These are phyloP conservation scores for Daldinia vernicosa DNA, from an alignment of 495 filamentous ascomycete genomes.

Conservation along the genomic window DNA sequence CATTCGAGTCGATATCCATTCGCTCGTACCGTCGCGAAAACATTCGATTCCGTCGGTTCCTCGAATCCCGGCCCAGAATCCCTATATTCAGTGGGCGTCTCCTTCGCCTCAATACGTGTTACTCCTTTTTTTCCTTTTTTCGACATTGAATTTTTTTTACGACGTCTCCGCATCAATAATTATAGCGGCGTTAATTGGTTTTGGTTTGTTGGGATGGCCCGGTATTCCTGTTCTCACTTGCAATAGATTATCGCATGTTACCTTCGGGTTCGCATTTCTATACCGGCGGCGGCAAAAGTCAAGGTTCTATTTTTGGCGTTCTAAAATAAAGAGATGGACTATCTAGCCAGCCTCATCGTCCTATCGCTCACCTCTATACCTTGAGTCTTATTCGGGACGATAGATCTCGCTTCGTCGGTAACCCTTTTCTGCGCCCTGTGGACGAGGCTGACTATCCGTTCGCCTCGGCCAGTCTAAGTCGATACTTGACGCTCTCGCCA, in stretches of 20 bases:
- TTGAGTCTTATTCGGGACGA: conserved; percentile 17
- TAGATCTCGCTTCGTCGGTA: conserved; percentile 25
- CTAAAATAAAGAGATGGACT: conserved; percentile 43
- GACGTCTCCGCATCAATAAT: conserved; percentile 36
- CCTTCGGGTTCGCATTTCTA: conserved; percentile 44
- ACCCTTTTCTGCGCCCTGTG: not conserved
- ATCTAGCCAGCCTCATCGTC: conserved; percentile 18
- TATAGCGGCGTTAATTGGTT: conserved; percentile 42
- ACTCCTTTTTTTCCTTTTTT: conserved; percentile 6
- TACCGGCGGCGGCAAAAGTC: conserved; percentile 45
- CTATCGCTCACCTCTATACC: conserved; percentile 30
- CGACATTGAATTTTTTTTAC: conserved; percentile 37
- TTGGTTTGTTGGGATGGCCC: conserved; percentile 34
- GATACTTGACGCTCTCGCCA: not conserved
- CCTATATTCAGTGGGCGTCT: conserved; percentile 10
- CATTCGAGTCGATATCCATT: not conserved
- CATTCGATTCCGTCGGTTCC: conserved; percentile 7
- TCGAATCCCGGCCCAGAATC: not conserved
- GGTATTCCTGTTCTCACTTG: conserved; percentile 37
- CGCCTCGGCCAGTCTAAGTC: not conserved
- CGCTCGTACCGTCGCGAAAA: conserved; percentile 16
- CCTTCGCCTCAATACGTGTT: conserved; percentile 21
- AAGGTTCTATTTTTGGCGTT: conserved; percentile 42
- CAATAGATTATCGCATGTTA: conserved; percentile 46
- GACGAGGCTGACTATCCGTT: not conserved